Evolutionary conservation across 306 rosid genomes (phyloP).

Genomic region (Castanopsis chinensis): DNA sequence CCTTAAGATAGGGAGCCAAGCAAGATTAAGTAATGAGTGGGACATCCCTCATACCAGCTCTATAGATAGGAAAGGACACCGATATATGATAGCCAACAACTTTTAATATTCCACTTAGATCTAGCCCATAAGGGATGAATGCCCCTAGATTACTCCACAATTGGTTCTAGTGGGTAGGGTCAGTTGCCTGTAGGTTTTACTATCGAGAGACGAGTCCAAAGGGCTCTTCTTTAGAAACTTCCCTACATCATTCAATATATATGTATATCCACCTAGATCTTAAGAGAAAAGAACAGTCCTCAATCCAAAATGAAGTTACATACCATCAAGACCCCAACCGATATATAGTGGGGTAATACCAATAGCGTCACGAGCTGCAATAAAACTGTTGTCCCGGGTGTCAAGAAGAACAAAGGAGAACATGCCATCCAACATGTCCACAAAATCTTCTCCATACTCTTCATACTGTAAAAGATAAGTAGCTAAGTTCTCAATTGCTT

Average conservation of each 20-base stretch:
- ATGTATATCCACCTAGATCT: background rate
- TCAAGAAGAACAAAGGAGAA: conserved; percentile 92
- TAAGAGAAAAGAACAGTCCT: background rate
- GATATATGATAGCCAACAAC: too few species aligned
- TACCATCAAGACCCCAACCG: conserved; percentile 99
- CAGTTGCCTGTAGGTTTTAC: too few species aligned
- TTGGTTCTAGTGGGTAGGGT: too few species aligned
- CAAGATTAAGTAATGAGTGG: background rate
- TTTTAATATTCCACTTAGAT: background rate
- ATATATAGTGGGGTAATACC: conserved; percentile 89
- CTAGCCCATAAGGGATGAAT: too few species aligned
- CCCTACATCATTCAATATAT: too few species aligned
- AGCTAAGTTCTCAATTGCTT: conserved; percentile 10
- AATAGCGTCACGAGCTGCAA: conserved; percentile 94
- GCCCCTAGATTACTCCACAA: too few species aligned
- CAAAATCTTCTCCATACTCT: conserved; percentile 90
- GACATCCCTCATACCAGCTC: background rate
- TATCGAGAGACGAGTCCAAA: too few species aligned
- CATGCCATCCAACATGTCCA: conserved; percentile 95
- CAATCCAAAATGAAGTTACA: conserved; percentile 23
- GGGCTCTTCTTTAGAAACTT: too few species aligned
- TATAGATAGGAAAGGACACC: background rate
- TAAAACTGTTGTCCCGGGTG: conserved; percentile 72
- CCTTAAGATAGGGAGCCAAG: background rate
- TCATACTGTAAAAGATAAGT: conserved; percentile 67